Percentiles rank a stretch among this genome's conserved stretches.
Evolutionary conservation across 164 flowering plant genomes (phyloP).

Genomic region (Berberis thunbergii): DNA sequence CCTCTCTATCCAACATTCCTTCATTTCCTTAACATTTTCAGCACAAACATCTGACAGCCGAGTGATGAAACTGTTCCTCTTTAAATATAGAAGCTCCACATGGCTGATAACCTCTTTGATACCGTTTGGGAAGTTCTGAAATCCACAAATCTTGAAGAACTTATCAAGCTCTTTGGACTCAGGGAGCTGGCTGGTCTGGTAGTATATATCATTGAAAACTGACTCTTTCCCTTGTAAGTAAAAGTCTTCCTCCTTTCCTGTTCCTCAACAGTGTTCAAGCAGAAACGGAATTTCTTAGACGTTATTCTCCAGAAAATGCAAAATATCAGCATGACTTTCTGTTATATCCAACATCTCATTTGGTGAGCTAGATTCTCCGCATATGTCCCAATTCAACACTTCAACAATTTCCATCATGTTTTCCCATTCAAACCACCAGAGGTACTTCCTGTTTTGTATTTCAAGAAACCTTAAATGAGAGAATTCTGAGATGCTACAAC

Average conservation of each 20-base stretch:
- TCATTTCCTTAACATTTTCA: conserved; percentile 3
- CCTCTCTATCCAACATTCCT: conserved; percentile 19
- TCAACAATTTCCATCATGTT: not conserved
- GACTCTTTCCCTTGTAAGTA: not conserved
- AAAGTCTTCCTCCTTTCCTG: not conserved
- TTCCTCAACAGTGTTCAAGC: not conserved
- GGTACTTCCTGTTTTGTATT: not conserved
- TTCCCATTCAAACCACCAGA: not conserved
- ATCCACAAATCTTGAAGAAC: conserved; percentile 15
- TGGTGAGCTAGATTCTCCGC: not conserved
- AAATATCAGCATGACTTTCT: not conserved
- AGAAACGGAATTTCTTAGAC: not conserved
- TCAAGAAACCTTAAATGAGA: not conserved
- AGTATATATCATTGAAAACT: conserved; percentile 8
- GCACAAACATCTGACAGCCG: conserved; percentile 8
- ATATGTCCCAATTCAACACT: not conserved
- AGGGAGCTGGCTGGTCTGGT: not conserved
- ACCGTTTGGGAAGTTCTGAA: conserved; percentile 3
- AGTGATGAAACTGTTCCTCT: conserved; percentile 10
- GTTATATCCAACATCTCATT: too few species aligned
- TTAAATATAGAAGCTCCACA: conserved; percentile 8
- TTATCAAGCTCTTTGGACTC: not conserved
- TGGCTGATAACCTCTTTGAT: conserved; percentile 9
- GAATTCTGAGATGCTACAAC: not conserved
- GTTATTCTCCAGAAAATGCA: not conserved